Conservation (phyloP, 257 asterid genomes). For the Solanum raphanifolium region DNA sequence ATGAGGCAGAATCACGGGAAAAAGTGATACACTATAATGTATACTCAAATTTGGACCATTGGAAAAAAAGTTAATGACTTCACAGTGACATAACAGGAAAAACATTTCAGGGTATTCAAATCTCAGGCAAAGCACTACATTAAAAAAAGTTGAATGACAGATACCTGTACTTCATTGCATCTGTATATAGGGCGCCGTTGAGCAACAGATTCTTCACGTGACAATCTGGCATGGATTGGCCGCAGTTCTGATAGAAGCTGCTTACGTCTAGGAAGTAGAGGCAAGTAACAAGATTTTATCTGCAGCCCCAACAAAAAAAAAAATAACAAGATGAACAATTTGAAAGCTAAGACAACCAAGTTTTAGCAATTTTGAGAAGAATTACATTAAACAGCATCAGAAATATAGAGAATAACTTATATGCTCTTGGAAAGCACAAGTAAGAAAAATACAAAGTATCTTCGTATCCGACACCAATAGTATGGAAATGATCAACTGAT, state of each 20-base stretch:
- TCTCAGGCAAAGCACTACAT: neutral
- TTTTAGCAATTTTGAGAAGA: neutral
- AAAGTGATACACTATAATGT: neutral
- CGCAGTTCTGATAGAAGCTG: constrained; percentile 59
- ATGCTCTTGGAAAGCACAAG: neutral
- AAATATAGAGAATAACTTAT: neutral
- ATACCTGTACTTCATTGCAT: constrained; percentile 81
- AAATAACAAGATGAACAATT: neutral
- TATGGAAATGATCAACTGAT: neutral
- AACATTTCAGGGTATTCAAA: neutral
- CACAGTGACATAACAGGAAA: neutral
- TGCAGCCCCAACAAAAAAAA: constrained; percentile 13
- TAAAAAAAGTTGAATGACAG: neutral
- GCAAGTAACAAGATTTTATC: constrained; percentile 61
- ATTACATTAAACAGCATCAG: neutral
- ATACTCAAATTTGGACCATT: neutral
- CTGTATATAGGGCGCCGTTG: constrained; percentile 63
- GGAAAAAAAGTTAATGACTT: neutral
- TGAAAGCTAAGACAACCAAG: neutral
- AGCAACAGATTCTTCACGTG: constrained; percentile 34
- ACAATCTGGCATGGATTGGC: constrained; percentile 52
- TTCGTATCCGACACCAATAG: neutral
- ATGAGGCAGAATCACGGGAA: neutral
- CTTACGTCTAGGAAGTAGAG: constrained; percentile 58
- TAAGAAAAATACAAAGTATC: neutral